Conservation (phyloP, 805 yeast genomes). For the Myxozyma lipomycoides region DNA sequence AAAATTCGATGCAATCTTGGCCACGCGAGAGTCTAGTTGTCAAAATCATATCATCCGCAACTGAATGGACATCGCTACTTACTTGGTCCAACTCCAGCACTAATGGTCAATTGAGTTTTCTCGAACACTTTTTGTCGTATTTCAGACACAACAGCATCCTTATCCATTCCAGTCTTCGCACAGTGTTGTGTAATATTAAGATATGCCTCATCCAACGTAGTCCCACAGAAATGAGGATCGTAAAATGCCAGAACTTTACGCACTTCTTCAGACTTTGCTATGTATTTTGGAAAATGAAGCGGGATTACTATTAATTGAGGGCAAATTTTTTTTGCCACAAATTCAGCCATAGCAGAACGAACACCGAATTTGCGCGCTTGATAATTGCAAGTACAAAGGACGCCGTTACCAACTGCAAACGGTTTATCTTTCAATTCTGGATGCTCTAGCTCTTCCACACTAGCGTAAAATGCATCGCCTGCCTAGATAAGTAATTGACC, state of each 20-base stretch:
- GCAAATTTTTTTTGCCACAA: conserved; percentile 59
- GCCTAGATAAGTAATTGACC: not conserved
- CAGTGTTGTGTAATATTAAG: conserved; percentile 31
- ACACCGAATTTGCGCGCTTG: conserved; percentile 77
- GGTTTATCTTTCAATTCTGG: conserved; percentile 58
- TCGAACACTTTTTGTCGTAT: conserved; percentile 44
- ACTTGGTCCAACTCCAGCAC: conserved; percentile 72
- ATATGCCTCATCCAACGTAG: conserved; percentile 49
- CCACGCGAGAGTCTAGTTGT: conserved; percentile 25
- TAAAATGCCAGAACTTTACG: conserved; percentile 53
- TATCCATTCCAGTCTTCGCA: conserved; percentile 26
- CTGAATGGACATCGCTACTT: no score
- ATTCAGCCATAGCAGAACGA: conserved; percentile 85
- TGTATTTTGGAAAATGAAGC: conserved; percentile 73
- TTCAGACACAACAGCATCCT: conserved; percentile 33
- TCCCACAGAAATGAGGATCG: conserved; percentile 55
- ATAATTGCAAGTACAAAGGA: conserved; percentile 65
- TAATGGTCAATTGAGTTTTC: conserved; percentile 60
- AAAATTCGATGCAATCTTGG: conserved; percentile 32
- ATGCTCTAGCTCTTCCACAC: conserved; percentile 65
- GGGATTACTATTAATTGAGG: conserved; percentile 61
- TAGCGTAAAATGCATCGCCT: conserved; percentile 83
- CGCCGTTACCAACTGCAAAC: conserved; percentile 68
- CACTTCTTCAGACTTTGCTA: conserved; percentile 56
- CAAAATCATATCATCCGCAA: not conserved